phyloP scores from a whole-genome alignment of 2,329 filamentous ascomycete species.

The Verticillium tricorpus region DNA sequence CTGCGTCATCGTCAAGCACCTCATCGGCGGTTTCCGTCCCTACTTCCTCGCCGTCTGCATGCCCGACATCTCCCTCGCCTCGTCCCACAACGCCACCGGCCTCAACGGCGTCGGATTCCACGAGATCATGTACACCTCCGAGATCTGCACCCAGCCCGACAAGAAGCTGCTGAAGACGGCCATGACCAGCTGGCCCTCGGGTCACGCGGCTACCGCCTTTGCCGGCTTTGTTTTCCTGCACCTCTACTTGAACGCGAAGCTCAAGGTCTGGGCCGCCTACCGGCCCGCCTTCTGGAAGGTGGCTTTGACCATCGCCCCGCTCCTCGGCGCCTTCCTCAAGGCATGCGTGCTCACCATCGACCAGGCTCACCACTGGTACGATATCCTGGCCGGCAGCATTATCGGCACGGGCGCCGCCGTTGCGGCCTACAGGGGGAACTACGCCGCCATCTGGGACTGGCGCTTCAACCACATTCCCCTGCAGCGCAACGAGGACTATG shows the following conservation, averaged over 20 bases:
- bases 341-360: slow-evolving; percentile 60
- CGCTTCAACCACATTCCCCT: slow-evolving; percentile 65
- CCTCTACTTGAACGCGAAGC: slow-evolving; percentile 67
- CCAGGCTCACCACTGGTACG: slow-evolving; percentile 66
- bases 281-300: slow-evolving; percentile 66
- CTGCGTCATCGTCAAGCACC: slow-evolving; percentile 62
- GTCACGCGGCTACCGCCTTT: slow-evolving; percentile 62
- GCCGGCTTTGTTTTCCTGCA: slow-evolving; percentile 60
- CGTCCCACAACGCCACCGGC: slow-evolving; percentile 33
- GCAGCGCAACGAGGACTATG: slow-evolving; percentile 28
- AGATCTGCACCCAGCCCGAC: slow-evolving; percentile 55
- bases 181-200: slow-evolving; percentile 63
- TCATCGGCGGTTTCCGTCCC: slow-evolving; percentile 60
- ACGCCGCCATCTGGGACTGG: slow-evolving; percentile 66
- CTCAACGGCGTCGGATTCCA: slow-evolving; percentile 46
- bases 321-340: slow-evolving; percentile 57
- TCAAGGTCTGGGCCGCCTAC: slow-evolving; percentile 65
- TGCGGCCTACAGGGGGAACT: slow-evolving; percentile 60
- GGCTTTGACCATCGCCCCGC: slow-evolving; percentile 49
- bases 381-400: slow-evolving; percentile 57
- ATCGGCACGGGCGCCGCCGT: slow-evolving; percentile 63
- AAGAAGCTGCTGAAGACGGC: slow-evolving; percentile 52
- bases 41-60: slow-evolving; percentile 62
- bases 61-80: slow-evolving; percentile 43
- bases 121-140: slow-evolving; percentile 59